phyloP scores from a whole-genome alignment of 2,329 filamentous ascomycete genomes.

The Colletotrichum sansevieriae region DNA sequence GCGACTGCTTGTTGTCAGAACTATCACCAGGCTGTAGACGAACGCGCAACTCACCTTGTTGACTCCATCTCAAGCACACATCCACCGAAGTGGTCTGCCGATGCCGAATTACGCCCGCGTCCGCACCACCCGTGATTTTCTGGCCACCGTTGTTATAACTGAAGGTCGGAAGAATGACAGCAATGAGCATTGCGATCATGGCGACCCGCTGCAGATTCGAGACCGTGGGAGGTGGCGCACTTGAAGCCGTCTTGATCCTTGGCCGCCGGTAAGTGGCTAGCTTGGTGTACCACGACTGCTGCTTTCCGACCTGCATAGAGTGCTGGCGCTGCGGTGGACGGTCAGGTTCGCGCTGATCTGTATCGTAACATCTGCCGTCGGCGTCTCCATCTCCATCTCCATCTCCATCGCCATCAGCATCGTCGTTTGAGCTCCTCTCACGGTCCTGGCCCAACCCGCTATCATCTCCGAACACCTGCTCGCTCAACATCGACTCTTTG shows the following conservation, averaged over 20 bases:
- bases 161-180: conserved; percentile 62
- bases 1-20: conserved; percentile 59
- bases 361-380: conserved; percentile 39
- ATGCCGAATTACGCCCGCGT: conserved; percentile 59
- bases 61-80: conserved; percentile 75
- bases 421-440: conserved; percentile 30
- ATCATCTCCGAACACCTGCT: conserved; percentile 50
- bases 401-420: conserved; percentile 42
- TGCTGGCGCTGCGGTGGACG: conserved; percentile 45
- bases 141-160: conserved; percentile 57
- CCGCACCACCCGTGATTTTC: conserved; percentile 58
- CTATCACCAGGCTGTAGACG: accelerated
- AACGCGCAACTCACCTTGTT: conserved; percentile 63
- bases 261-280: conserved; percentile 56
- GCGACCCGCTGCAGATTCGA: conserved; percentile 59
- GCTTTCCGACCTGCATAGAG: conserved; percentile 35
- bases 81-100: conserved; percentile 50
- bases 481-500: conserved; percentile 43
- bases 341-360: not conserved
- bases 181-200: conserved; percentile 63
- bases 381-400: conserved; percentile 44
- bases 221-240: conserved; percentile 57
- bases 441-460: conserved; percentile 43
- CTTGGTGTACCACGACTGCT: conserved; percentile 57
- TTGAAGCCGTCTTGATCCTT: conserved; percentile 58